Evolutionary conservation across 768 basidiomycete genomes (phyloP).

Genomic region (Tricholoma hemisulphureum): DNA sequence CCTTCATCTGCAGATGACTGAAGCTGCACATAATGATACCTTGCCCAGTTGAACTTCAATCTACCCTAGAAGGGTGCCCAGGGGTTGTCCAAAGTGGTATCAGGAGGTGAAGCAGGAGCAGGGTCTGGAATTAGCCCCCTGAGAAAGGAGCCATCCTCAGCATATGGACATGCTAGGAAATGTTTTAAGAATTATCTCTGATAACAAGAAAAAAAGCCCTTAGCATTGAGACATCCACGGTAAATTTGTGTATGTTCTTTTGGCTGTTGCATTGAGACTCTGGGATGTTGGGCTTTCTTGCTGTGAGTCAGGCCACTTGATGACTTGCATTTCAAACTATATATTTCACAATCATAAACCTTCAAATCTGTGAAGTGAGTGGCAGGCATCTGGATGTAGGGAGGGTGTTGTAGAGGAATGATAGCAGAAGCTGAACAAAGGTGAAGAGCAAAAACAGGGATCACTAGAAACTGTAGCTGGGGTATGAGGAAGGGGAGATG

Average conservation of each 20-base stretch:
- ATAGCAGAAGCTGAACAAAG: not conserved
- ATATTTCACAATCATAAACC: conserved; percentile 4
- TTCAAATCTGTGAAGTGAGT: not conserved
- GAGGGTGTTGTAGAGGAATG: not conserved
- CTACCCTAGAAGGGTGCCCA: conserved; percentile 10
- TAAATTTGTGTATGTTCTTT: conserved; percentile 2
- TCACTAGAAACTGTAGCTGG: too few species aligned
- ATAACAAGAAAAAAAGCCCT: not conserved
- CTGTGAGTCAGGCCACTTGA: conserved; percentile 6
- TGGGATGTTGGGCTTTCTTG: conserved; percentile 3
- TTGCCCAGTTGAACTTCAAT: conserved; percentile 4
- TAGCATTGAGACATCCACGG: conserved; percentile 14
- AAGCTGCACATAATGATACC: conserved; percentile 4
- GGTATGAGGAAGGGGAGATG: too few species aligned
- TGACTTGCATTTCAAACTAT: conserved; percentile 6
- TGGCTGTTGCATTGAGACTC: not conserved
- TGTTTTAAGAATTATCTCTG: not conserved
- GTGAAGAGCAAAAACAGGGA: not conserved
- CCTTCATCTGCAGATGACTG: conserved; percentile 7
- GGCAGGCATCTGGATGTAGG: not conserved
- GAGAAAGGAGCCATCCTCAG: not conserved
- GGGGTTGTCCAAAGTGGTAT: not conserved
- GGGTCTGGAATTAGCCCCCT: not conserved
- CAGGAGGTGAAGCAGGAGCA: not conserved
- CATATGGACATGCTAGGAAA: conserved; percentile 13